phyloP scores from a whole-genome alignment of 352 stramenopile genomes.

The Pythium angustatum region DNA sequence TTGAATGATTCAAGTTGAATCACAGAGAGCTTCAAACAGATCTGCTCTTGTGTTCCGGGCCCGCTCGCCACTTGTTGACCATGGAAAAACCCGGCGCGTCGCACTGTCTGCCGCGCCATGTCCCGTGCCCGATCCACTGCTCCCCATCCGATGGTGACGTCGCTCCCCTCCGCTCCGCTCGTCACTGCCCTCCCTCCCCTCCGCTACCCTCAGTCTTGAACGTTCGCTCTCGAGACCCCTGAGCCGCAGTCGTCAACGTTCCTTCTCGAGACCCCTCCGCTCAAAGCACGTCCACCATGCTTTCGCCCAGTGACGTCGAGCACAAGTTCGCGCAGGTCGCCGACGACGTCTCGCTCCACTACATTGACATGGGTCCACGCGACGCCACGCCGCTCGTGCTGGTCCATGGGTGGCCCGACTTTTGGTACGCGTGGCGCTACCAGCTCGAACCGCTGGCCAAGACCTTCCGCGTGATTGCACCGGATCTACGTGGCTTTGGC shows the following conservation, averaged over 20 bases:
- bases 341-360: conserved; percentile 15
- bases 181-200: no score
- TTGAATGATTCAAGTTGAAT: no score
- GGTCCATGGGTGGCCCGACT: conserved; percentile 62
- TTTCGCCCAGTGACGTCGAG: neutral
- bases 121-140: no score
- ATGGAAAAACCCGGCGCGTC: no score
- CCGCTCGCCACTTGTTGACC: no score
- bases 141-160: no score
- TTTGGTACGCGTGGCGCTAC: conserved; percentile 65
- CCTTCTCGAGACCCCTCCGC: neutral
- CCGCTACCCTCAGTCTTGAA: no score
- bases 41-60: no score
- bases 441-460: conserved; percentile 49
- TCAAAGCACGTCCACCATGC: neutral
- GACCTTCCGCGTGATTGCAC: conserved; percentile 60
- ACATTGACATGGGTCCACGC: conserved; percentile 15
- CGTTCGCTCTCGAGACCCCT: no score
- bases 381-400: conserved; percentile 55
- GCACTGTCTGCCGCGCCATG: no score
- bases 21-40: no score
- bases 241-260: neutral
- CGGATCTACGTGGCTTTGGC: conserved; percentile 55
- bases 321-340: conserved; percentile 13
- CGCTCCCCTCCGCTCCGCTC: no score